Conservation (phyloP, 2,329 filamentous ascomycete genomes). For the Davidsoniella neocaledoniae region DNA sequence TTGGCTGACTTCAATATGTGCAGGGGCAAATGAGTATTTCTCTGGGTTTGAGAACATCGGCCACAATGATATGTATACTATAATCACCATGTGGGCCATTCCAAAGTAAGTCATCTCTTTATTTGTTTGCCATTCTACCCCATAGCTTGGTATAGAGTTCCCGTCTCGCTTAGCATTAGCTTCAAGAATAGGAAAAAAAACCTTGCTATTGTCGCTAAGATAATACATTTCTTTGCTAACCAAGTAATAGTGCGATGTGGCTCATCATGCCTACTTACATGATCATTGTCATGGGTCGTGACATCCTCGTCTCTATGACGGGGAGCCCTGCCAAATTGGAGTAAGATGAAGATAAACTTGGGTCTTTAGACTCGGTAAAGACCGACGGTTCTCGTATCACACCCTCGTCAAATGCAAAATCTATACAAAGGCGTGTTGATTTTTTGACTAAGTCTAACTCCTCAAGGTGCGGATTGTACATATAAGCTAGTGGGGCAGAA, state of each 20-base stretch:
- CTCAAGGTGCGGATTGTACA: too few species aligned
- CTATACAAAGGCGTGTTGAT: too few species aligned
- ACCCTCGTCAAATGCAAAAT: too few species aligned
- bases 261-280: conserved; percentile 36
- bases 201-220: too few species aligned
- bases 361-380: too few species aligned
- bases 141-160: not conserved
- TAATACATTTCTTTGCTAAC: not conserved
- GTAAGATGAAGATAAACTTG: not conserved
- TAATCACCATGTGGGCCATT: conserved; percentile 39
- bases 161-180: too few species aligned
- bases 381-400: too few species aligned
- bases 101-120: conserved; percentile 31
- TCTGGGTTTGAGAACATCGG: conserved; percentile 39
- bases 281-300: conserved; percentile 29
- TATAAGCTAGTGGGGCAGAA: too few species aligned
- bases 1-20: not conserved
- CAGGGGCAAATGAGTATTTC: conserved; percentile 40
- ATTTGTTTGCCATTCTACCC: not conserved
- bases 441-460: too few species aligned
- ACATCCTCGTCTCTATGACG: conserved; percentile 30
- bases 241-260: conserved; percentile 32
- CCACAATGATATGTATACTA: conserved; percentile 30
- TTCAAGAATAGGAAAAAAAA: not conserved
- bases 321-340: not conserved